phyloP scores from a whole-genome alignment of 352 stramenopile genomes.

The Phytophthora aleatoria region DNA sequence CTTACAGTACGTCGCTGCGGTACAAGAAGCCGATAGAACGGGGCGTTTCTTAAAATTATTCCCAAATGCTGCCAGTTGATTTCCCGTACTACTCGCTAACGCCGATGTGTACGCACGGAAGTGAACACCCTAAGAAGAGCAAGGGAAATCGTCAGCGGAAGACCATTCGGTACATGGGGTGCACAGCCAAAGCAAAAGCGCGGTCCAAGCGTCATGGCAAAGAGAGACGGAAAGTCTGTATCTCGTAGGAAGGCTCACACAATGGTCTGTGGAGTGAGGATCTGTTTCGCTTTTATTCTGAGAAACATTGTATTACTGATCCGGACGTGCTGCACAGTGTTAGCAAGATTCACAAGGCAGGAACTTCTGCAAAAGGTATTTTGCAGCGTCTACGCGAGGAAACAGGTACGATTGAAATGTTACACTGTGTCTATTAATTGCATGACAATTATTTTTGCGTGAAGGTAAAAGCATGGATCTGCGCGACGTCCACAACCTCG shows the following conservation, averaged over 20 bases:
- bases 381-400: background rate
- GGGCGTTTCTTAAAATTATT: background rate
- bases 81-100: slow-evolving; percentile 15
- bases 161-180: slow-evolving; percentile 5
- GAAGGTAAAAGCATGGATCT: slow-evolving; percentile 13
- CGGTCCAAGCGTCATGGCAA: background rate
- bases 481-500: slow-evolving; percentile 14
- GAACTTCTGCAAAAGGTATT: background rate
- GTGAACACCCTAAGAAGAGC: slow-evolving; percentile 8
- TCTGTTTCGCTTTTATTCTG: background rate
- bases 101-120: slow-evolving; percentile 10
- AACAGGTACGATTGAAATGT: background rate
- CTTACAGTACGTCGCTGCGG: background rate
- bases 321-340: background rate
- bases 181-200: background rate
- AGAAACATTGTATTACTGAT: background rate
- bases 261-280: slow-evolving; percentile 1
- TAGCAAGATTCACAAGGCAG: background rate
- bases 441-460: background rate
- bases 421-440: too few relatives aligned
- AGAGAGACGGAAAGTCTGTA: background rate
- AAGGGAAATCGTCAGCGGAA: slow-evolving; percentile 5
- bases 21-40: slow-evolving; percentile 5
- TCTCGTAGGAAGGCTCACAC: background rate
- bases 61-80: background rate